Conservation (phyloP, 768 basidiomycete species). For the Amanita subjunquillea region DNA sequence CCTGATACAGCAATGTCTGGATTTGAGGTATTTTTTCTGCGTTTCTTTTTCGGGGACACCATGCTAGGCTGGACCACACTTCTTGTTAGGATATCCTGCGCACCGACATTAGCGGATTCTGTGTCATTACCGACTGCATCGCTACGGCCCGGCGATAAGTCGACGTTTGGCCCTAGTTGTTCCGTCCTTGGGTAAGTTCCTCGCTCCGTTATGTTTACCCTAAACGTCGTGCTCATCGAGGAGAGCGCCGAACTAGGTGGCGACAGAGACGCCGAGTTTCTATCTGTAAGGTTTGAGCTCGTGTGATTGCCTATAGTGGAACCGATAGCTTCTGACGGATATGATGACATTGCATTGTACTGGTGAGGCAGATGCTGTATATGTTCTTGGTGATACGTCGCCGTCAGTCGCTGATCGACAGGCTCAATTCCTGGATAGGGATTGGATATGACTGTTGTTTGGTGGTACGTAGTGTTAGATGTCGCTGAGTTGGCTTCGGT, state of each 20-base stretch:
- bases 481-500: background rate
- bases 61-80: background rate
- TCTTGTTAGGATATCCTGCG: background rate
- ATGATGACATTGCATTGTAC: background rate
- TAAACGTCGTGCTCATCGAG: background rate
- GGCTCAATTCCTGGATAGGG: background rate
- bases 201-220: slow-evolving; percentile 6
- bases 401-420: background rate
- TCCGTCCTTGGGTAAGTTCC: slow-evolving; percentile 2
- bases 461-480: background rate
- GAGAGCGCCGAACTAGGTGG: background rate
- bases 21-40: slow-evolving; percentile 12
- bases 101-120: background rate
- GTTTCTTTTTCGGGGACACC: slow-evolving; percentile 14
- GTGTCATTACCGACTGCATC: background rate
- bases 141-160: background rate
- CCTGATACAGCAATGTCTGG: slow-evolving; percentile 8
- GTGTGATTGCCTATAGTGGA: background rate
- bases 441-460: background rate
- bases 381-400: background rate
- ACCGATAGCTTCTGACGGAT: background rate
- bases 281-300: background rate
- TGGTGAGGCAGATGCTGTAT: background rate
- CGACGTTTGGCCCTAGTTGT: background rate
- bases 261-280: background rate